Percentiles rank a stretch among this genome's conserved stretches.
Conservation (phyloP, 345 rosid genomes). For the Linum usitatissimum region DNA sequence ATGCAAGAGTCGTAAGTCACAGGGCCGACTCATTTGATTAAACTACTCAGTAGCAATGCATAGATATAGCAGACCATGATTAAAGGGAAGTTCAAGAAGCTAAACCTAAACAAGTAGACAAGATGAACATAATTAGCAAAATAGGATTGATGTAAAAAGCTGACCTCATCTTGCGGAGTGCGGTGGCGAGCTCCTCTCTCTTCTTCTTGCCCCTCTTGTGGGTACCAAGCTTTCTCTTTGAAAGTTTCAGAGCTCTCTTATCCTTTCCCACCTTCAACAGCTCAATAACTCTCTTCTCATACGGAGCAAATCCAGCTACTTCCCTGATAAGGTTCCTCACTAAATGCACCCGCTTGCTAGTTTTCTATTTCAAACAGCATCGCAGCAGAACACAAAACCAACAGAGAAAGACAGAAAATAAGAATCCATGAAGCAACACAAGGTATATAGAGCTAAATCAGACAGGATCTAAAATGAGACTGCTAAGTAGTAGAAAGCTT, state of each 20-base stretch:
- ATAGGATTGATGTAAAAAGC: not conserved
- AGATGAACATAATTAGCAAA: no score
- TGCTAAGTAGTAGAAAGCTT: not conserved
- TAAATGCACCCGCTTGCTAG: conserved; percentile 75
- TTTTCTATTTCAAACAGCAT: conserved; percentile 33
- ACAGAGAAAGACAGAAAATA: not conserved
- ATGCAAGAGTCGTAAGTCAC: no score
- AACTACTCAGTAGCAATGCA: no score
- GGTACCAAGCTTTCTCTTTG: conserved; percentile 79
- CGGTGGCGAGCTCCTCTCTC: conserved; percentile 82
- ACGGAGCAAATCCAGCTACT: conserved; percentile 88
- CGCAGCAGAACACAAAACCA: no score
- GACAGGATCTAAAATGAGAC: not conserved
- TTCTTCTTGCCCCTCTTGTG: conserved; percentile 92
- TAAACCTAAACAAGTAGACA: no score
- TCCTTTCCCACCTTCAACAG: conserved; percentile 86
- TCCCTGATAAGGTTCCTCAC: conserved; percentile 64
- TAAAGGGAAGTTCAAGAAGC: no score
- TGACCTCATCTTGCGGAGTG: conserved; percentile 71
- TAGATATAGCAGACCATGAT: no score
- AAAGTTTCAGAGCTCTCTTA: conserved; percentile 77
- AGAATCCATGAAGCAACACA: not conserved
- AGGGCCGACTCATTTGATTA: no score
- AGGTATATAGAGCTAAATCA: not conserved
- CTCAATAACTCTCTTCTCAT: conserved; percentile 84